These are phyloP conservation scores for Penicillium taxi DNA, from an alignment of 495 filamentous ascomycete genomes.

Conservation along the genomic window DNA sequence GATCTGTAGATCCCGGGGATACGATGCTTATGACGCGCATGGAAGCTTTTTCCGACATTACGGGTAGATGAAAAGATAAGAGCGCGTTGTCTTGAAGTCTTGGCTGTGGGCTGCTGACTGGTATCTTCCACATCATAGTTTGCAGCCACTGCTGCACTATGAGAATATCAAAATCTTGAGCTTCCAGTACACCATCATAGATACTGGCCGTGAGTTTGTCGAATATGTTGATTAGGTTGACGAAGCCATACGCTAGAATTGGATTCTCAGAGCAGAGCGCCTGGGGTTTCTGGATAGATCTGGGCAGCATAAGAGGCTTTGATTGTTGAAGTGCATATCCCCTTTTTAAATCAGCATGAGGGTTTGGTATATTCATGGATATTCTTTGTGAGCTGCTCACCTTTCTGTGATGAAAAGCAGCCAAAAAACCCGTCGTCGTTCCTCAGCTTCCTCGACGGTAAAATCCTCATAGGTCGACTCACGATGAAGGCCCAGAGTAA, in stretches of 20 bases:
- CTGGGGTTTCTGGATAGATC: conserved; percentile 40
- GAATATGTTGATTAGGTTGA: conserved; percentile 48
- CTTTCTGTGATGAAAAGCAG: conserved; percentile 55
- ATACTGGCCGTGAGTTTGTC: conserved; percentile 37
- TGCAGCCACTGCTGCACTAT: conserved; percentile 58
- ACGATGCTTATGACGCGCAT: conserved; percentile 45
- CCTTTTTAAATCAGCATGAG: conserved; percentile 23
- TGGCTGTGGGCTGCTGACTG: conserved; percentile 47
- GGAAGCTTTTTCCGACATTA: conserved; percentile 48
- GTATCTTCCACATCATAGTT: conserved; percentile 53
- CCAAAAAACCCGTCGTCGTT: conserved; percentile 55
- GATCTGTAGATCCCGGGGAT: conserved; percentile 46
- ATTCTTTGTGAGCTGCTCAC: too few relatives aligned
- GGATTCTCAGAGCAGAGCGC: conserved; percentile 42
- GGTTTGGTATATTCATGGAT: too few relatives aligned
- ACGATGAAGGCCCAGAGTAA: conserved; percentile 52
- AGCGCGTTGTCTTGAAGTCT: conserved; percentile 36
- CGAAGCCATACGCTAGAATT: conserved; percentile 42
- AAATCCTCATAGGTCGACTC: conserved; percentile 44
- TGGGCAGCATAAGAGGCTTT: conserved; percentile 48
- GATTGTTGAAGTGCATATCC: conserved; percentile 44
- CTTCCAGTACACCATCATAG: conserved; percentile 43
- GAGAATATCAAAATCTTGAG: conserved; percentile 54
- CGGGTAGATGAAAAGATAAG: conserved; percentile 51
- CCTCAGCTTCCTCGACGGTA: conserved; percentile 39